Percentiles rank a stretch among this genome's conserved stretches.
These are phyloP conservation scores for Beta lomatogona DNA, from an alignment of 179 eudicot species.

Conservation along the genomic window DNA sequence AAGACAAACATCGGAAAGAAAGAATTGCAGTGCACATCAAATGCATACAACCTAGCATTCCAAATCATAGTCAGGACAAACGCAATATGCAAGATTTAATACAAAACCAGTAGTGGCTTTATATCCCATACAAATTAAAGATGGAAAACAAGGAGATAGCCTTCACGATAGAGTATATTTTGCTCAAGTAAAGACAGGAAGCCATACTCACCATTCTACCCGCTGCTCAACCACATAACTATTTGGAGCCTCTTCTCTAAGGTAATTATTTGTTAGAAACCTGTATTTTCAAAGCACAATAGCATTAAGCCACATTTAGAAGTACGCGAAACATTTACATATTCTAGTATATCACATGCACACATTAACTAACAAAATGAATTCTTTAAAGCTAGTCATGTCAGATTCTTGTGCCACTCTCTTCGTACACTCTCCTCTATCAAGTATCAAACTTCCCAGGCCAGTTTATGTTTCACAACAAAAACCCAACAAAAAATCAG, in stretches of 20 bases:
- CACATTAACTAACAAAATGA: not conserved
- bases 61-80: constrained; percentile 22
- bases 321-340: not conserved
- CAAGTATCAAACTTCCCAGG: constrained; percentile 4
- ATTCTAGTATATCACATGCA: not conserved
- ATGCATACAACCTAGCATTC: constrained; percentile 84
- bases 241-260: constrained; percentile 89
- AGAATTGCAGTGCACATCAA: constrained; percentile 99
- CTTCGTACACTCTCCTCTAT: not conserved
- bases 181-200: constrained; percentile 9
- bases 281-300: constrained; percentile 36
- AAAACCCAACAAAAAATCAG: too few species aligned
- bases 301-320: constrained; percentile 4
- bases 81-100: not conserved
- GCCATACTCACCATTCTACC: constrained; percentile 90
- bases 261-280: constrained; percentile 93
- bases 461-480: not conserved
- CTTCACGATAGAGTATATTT: not conserved
- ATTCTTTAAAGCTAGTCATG: not conserved
- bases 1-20: constrained; percentile 93
- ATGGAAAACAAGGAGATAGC: not conserved
- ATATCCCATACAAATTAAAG: not conserved
- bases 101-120: not conserved
- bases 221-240: constrained; percentile 98
- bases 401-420: not conserved